Conservation (phyloP, 257 asterid genomes). For the Fraxinus anomala region DNA sequence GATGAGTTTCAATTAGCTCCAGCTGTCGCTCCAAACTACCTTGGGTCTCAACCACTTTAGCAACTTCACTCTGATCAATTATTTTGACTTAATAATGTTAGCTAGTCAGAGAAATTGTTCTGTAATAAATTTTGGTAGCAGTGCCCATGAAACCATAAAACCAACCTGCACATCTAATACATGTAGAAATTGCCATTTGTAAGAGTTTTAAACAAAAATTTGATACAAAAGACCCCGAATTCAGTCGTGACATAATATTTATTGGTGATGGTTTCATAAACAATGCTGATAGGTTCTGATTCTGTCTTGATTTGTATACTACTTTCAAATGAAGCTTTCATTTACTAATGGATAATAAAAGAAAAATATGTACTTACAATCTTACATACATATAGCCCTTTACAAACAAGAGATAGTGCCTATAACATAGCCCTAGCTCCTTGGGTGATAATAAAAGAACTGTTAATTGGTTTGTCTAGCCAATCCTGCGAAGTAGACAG, state of each 20-base stretch:
- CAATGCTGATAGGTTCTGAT: constrained; percentile 14
- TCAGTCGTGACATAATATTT: not conserved
- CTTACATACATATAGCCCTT: not conserved
- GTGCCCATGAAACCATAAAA: constrained; percentile 5
- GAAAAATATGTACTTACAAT: not conserved
- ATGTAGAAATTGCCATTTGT: not conserved
- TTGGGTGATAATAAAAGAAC: not conserved
- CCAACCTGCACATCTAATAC: constrained; percentile 1
- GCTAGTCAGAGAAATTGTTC: constrained; percentile 13
- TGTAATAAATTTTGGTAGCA: not conserved
- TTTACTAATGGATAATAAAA: not conserved
- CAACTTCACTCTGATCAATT: constrained; percentile 74
- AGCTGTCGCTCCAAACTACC: constrained; percentile 79
- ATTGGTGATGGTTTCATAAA: not conserved
- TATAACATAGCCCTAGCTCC: not conserved
- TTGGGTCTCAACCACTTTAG: constrained; percentile 89
- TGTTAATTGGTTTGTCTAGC: not conserved
- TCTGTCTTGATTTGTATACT: constrained; percentile 9
- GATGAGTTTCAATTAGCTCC: constrained; percentile 96
- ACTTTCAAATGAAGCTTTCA: not conserved
- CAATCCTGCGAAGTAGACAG: not conserved
- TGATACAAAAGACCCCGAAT: constrained; percentile 3
- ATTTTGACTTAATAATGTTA: constrained; percentile 18
- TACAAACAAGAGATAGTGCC: not conserved
- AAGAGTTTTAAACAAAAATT: constrained; percentile 5